Base-by-base conservation (phyloP, 768 basidiomycete species). In the Goffeauzyma gilvescens region DNA sequence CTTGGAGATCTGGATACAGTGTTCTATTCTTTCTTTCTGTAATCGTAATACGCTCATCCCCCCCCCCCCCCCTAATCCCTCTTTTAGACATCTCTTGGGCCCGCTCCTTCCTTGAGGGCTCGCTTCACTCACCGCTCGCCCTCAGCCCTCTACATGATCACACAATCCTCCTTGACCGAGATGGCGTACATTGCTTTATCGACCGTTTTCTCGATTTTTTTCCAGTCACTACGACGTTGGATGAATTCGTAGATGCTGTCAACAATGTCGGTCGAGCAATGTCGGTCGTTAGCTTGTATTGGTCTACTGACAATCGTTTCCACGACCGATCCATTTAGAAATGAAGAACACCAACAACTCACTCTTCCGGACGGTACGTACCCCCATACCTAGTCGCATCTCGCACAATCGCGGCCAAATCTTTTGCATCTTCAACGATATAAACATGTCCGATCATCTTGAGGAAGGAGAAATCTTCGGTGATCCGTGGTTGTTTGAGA, bases 381-480 rank as follows among this genome's bases (percentile, higher is more conserved):
- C 90, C 93, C 2, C 93, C 90, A 63, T 96, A 96, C 32, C 90
- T 69, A 20, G 86, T 83, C 7, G 90, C 85, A 64, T 96, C 90
- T 48, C 86, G 68, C 12, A 96, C 89, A 52, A 96, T 90, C 65
- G 85, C 81, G 24, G 90, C 89, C 12, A 98, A 70, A 59, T 96
- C 90, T 55, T 87, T 90, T 0, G 93, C 90, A 50, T 90, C 87
- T 50, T 81, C 80, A 10, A 90, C 86, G 35, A 96, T 83, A 60
- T 78, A 96, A 1, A 96, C 85, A 54, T 96, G 86, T 2, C 89
- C 89, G 10, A 93, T 69, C 87, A 96, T 93, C 65, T 93, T 95
- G 42, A 98, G 71, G 53, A 86, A 79, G 13, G 87, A 75, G 51
- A 96, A 98, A 50, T 95, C 89, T 0, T 78, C 72, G 2, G 78